Evolutionary conservation across 352 stramenopile species (phyloP).

Genomic region (Nothophytophthora sp.): DNA sequence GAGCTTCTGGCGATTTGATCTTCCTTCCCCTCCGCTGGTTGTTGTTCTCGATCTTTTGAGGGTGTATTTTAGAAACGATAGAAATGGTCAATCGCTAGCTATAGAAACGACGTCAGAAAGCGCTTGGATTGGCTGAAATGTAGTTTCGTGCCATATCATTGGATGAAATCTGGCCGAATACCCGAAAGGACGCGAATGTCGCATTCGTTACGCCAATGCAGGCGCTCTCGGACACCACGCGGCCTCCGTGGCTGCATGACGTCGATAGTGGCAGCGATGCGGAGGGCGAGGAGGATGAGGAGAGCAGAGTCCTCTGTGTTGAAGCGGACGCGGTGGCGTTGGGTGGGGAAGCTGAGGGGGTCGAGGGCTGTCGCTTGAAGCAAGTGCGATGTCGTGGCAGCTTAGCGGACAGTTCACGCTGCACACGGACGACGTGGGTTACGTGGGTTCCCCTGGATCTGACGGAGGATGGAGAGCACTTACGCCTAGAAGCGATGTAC

Average conservation of each 20-base stretch:
- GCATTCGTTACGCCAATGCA: not conserved
- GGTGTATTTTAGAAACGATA: not conserved
- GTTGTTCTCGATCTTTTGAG: not conserved
- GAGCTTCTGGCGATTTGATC: too few relatives aligned
- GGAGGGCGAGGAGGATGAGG: not conserved
- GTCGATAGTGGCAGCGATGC: not conserved
- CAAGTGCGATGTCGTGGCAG: slow-evolving; percentile 11
- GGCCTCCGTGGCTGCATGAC: slow-evolving; percentile 15
- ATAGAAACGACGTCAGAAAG: not conserved
- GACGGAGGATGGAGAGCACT: not conserved
- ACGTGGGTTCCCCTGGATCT: not conserved
- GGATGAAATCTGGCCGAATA: not conserved
- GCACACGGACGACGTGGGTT: slow-evolving; percentile 12
- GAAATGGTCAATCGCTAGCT: not conserved
- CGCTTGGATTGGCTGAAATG: not conserved
- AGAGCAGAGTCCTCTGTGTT: not conserved
- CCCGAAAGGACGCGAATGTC: not conserved
- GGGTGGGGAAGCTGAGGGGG: not conserved
- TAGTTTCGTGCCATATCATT: not conserved
- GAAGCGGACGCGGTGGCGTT: not conserved
- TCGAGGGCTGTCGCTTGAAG: not conserved
- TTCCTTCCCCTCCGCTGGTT: too few relatives aligned
- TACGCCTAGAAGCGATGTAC: not conserved
- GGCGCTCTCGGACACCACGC: not conserved
- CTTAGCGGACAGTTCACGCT: not conserved